A percentile compares a stretch with the other conserved stretches of the same genome.
Evolutionary conservation across 2,329 filamentous ascomycete species (phyloP).

Genomic region (Sporothrix pseudoabietina): DNA sequence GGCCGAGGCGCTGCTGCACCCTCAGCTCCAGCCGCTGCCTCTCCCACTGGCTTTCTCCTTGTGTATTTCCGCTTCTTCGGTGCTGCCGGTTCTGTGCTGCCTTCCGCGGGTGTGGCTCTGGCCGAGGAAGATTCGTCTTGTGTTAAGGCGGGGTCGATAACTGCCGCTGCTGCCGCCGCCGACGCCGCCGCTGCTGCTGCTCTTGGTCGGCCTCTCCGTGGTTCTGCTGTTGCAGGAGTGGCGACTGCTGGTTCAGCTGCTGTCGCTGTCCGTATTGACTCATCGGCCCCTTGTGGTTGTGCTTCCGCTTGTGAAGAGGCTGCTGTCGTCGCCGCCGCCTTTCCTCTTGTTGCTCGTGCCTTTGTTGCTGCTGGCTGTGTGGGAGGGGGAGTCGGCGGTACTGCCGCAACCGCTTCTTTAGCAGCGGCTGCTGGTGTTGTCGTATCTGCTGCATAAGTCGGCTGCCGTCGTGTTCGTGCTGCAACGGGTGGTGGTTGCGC

Average conservation of each 20-base stretch:
- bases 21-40: background rate
- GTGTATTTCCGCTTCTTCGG: constrained; percentile 30
- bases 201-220: constrained; percentile 16
- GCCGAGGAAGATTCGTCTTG: constrained; percentile 8
- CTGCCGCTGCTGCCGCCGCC: background rate
- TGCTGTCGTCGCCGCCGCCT: background rate
- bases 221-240: background rate
- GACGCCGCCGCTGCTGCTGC: background rate
- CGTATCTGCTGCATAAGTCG: background rate
- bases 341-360: constrained; percentile 14
- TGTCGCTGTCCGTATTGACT: background rate
- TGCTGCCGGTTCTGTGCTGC: background rate
- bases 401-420: background rate
- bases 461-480: background rate
- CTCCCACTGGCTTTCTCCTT: constrained; percentile 20
- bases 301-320: background rate
- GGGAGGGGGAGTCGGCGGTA: constrained; percentile 16
- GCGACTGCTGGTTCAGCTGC: background rate
- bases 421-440: background rate
- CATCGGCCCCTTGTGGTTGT: background rate
- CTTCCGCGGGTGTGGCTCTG: background rate
- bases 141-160: background rate
- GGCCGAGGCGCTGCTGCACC: background rate
- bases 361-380: background rate
- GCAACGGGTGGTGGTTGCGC: background rate